Conservation (phyloP, 495 filamentous ascomycete genomes). For the Tuber calosporum region DNA sequence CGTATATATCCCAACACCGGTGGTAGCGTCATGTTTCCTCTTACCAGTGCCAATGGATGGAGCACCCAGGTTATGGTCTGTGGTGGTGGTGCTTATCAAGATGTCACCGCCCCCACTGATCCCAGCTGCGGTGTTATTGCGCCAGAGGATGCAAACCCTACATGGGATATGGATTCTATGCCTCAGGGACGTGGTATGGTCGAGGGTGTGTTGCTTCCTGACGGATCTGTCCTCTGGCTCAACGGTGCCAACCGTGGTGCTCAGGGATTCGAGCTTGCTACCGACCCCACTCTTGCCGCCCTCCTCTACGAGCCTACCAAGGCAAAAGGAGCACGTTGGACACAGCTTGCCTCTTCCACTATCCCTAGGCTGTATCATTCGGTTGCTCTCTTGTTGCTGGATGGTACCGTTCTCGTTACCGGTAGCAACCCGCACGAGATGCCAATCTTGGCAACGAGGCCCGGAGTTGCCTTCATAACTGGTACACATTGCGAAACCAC, state of each 20-base stretch:
- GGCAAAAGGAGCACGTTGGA: slow-evolving; percentile 51
- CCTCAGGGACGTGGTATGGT: slow-evolving; percentile 57
- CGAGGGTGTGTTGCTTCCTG: slow-evolving; percentile 54
- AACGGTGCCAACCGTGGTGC: slow-evolving; percentile 54
- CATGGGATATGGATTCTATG: slow-evolving; percentile 60
- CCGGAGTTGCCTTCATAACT: slow-evolving; percentile 44
- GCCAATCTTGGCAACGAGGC: slow-evolving; percentile 47
- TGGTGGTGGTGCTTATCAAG: slow-evolving; percentile 59
- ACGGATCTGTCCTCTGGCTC: slow-evolving; percentile 55
- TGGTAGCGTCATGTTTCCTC: slow-evolving; percentile 53
- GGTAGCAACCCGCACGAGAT: slow-evolving; percentile 56
- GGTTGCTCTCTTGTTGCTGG: slow-evolving; percentile 52
- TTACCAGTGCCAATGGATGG: slow-evolving; percentile 51
- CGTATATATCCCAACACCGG: slow-evolving; percentile 61
- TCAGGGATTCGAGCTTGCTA: slow-evolving; percentile 55
- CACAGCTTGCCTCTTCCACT: slow-evolving; percentile 46
- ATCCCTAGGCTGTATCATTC: slow-evolving; percentile 57
- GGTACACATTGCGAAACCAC: slow-evolving; percentile 8
- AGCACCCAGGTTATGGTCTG: slow-evolving; percentile 54
- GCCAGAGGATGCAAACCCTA: slow-evolving; percentile 48
- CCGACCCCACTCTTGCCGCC: slow-evolving; percentile 50
- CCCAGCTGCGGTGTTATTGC: slow-evolving; percentile 54
- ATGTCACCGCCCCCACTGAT: slow-evolving; percentile 55
- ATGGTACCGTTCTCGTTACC: slow-evolving; percentile 54
- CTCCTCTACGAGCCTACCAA: slow-evolving; percentile 54